These are phyloP conservation scores for Massarina eburnea DNA, from an alignment of 2,329 filamentous ascomycete species.

Conservation along the genomic window DNA sequence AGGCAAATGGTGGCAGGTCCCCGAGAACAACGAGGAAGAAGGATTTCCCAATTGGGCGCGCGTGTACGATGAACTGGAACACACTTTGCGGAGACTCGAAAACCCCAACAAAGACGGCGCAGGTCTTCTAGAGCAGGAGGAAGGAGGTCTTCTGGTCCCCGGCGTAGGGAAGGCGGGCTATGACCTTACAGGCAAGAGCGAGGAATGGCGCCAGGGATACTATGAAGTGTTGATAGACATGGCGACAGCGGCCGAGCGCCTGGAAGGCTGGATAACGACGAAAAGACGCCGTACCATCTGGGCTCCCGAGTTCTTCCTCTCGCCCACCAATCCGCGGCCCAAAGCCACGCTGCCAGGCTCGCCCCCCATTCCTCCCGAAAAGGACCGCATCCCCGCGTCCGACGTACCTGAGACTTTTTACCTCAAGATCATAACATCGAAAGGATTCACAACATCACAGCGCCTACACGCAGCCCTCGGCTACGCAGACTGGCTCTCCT, in stretches of 20 bases:
- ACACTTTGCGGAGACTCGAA: conserved; percentile 68
- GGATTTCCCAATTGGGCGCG: conserved; percentile 71
- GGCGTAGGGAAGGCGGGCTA: conserved; percentile 53
- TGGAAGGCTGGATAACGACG: conserved; percentile 79
- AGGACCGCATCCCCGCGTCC: conserved; percentile 72
- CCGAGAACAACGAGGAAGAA: conserved; percentile 60
- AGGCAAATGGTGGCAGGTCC: conserved; percentile 47
- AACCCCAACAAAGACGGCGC: conserved; percentile 68
- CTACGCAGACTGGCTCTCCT: conserved; percentile 84
- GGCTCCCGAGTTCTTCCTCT: conserved; percentile 71
- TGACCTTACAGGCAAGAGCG: conserved; percentile 74
- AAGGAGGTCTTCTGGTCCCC: conserved; percentile 48
- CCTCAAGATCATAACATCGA: conserved; percentile 76
- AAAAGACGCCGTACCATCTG: conserved; percentile 63
- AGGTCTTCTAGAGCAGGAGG: conserved; percentile 60
- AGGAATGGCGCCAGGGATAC: conserved; percentile 85
- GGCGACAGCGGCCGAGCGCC: conserved; percentile 74
- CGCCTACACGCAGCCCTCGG: conserved; percentile 78
- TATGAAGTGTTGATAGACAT: conserved; percentile 78
- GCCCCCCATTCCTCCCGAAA: conserved; percentile 68
- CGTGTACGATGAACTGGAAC: conserved; percentile 62
- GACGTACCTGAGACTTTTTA: conserved; percentile 73
- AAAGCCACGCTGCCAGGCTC: conserved; percentile 69
- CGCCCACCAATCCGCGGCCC: conserved; percentile 81
- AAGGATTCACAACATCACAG: conserved; percentile 77